Evolutionary conservation across 352 stramenopile species (phyloP).

Genomic region (Globisporangium lucens): DNA sequence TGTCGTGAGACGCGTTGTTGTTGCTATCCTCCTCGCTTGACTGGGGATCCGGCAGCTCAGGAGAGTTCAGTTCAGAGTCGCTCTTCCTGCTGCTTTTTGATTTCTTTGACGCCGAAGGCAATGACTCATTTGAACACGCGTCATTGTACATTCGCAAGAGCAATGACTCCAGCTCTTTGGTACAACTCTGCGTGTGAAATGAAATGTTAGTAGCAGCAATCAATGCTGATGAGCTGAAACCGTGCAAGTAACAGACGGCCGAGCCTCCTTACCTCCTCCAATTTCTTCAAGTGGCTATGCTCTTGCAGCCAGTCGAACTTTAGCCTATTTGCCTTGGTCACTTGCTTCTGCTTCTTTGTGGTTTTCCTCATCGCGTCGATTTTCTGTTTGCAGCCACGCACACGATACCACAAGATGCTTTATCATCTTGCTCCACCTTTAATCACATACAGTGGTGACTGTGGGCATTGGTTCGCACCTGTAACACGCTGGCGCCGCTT

Average conservation of each 20-base stretch:
- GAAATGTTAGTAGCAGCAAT: background rate
- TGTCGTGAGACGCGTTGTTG: constrained; percentile 9
- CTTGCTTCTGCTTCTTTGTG: constrained; percentile 56
- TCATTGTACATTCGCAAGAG: constrained; percentile 70
- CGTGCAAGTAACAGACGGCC: background rate
- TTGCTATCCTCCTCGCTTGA: constrained; percentile 9
- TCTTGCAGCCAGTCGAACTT: constrained; percentile 81
- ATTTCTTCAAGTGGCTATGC: constrained; percentile 50
- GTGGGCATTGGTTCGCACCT: constrained; percentile 19
- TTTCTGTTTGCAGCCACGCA: constrained; percentile 25
- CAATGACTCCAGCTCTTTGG: constrained; percentile 62
- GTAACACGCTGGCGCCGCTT: constrained; percentile 46
- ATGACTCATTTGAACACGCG: constrained; percentile 26
- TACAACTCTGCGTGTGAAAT: constrained; percentile 28
- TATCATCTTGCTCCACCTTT: background rate
- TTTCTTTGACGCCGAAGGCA: constrained; percentile 16
- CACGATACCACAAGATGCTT: background rate
- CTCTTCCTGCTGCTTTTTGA: constrained; percentile 10
- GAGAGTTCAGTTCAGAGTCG: background rate
- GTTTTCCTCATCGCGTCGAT: constrained; percentile 66
- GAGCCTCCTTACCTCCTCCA: constrained; percentile 48
- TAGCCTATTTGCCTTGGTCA: constrained; percentile 50
- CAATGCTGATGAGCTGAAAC: background rate
- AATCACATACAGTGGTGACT: background rate
- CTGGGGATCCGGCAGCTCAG: background rate